Evolutionary conservation across 805 yeast genomes (phyloP).

Genomic region (Blastobotrys muscicola): DNA sequence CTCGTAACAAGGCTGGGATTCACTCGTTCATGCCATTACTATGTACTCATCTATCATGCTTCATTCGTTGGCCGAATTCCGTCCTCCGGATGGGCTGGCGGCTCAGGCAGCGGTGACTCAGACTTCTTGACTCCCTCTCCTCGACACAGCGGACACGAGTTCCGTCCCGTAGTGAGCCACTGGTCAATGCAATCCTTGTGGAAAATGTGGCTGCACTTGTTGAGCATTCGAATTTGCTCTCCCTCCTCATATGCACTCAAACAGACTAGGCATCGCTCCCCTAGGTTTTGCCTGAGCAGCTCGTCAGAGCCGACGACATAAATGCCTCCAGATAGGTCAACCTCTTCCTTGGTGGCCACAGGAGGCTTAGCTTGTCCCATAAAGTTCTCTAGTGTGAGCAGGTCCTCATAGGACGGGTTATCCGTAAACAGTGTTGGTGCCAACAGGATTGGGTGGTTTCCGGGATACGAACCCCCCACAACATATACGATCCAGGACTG

Average conservation of each 20-base stretch:
- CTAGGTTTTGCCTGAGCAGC: slow-evolving; percentile 4
- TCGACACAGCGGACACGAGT: slow-evolving; percentile 52
- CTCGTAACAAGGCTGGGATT: too few species aligned
- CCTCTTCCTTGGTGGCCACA: slow-evolving; percentile 34
- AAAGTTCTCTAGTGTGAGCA: slow-evolving; percentile 38
- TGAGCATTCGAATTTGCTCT: slow-evolving; percentile 39
- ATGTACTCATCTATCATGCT: too few species aligned
- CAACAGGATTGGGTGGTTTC: slow-evolving; percentile 38
- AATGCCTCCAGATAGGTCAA: slow-evolving; percentile 33
- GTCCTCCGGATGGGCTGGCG: not conserved
- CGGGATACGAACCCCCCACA: slow-evolving; percentile 46
- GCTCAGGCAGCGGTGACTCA: not conserved
- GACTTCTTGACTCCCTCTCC: slow-evolving; percentile 30
- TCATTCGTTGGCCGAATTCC: not conserved
- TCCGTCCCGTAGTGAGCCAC: slow-evolving; percentile 45
- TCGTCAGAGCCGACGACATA: slow-evolving; percentile 15
- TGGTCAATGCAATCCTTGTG: slow-evolving; percentile 50
- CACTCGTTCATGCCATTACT: too few species aligned
- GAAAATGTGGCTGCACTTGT: slow-evolving; percentile 41
- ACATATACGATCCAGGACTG: slow-evolving; percentile 56
- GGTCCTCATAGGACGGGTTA: slow-evolving; percentile 42
- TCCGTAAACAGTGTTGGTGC: slow-evolving; percentile 41
- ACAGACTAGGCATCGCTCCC: slow-evolving; percentile 45
- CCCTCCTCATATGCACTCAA: slow-evolving; percentile 38
- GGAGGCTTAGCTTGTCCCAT: slow-evolving; percentile 39